These are phyloP conservation scores for Quercus ilex DNA, from an alignment of 306 rosid species.

Conservation along the genomic window DNA sequence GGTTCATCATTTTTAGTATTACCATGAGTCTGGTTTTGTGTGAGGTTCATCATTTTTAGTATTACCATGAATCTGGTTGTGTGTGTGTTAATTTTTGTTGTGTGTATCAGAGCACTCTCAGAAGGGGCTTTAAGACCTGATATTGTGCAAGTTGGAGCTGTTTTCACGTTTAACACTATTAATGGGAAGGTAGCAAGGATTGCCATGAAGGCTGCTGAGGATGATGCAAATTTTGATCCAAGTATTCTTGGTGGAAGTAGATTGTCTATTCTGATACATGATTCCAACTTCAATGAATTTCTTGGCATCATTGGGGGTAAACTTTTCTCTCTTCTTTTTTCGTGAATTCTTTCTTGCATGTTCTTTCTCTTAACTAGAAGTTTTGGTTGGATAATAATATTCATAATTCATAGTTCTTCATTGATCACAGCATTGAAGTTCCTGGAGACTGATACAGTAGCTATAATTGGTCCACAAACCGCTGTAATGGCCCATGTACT, in stretches of 20 bases:
- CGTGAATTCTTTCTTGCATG: background rate
- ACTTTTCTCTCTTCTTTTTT: background rate
- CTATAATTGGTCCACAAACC: conserved; percentile 53
- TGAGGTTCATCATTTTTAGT: background rate
- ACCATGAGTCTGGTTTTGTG: conserved; percentile 31
- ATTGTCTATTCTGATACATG: conserved; percentile 32
- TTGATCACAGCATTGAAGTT: conserved; percentile 33
- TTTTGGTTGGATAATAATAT: background rate
- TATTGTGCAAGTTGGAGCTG: conserved; percentile 46
- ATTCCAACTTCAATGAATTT: conserved; percentile 53
- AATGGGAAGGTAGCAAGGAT: conserved; percentile 45
- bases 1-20: background rate
- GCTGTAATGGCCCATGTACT: conserved; percentile 45
- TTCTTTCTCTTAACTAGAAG: background rate
- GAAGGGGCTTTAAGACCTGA: conserved; percentile 35
- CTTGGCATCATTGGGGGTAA: conserved; percentile 52
- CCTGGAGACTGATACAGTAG: conserved; percentile 42
- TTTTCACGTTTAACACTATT: conserved; percentile 33
- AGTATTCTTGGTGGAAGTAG: conserved; percentile 43
- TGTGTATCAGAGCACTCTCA: conserved; percentile 23
- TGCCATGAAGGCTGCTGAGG: conserved; percentile 48
- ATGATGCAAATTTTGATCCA: conserved; percentile 48
- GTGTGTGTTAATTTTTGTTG: conserved; percentile 28
- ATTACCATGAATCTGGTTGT: conserved; percentile 27
- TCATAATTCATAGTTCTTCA: background rate